phyloP scores from a whole-genome alignment of 1,284 basidiomycete genomes.

The Trichosporon inkin region DNA sequence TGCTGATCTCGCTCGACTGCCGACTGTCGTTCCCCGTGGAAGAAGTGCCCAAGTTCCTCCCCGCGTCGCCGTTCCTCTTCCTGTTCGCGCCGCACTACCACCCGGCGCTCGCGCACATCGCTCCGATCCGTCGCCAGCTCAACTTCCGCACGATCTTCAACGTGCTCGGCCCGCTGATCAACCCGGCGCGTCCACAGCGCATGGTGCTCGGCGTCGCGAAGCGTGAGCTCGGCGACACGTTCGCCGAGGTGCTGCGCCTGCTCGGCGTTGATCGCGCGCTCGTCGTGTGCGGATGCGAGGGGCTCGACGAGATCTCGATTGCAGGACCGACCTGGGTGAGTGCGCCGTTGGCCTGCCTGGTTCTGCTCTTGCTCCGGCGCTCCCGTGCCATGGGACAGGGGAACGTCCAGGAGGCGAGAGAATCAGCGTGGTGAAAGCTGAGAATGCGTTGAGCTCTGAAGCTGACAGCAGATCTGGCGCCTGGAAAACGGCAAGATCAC shows the following conservation, averaged over 20 bases:
- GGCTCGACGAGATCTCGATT: conserved; percentile 90
- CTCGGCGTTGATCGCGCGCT: conserved; percentile 70
- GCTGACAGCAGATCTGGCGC: conserved; percentile 51
- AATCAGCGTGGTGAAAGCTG: no score
- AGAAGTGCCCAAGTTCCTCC: conserved; percentile 56
- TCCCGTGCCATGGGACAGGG: no score
- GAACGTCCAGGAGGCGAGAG: no score
- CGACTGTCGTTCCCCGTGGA: conserved; percentile 66
- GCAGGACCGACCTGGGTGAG: conserved; percentile 77
- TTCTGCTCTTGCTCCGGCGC: no score
- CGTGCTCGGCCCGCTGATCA: conserved; percentile 88
- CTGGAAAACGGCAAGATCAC: conserved; percentile 51
- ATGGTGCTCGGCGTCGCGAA: conserved; percentile 91
- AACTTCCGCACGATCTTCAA: conserved; percentile 99
- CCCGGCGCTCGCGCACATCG: conserved; percentile 76
- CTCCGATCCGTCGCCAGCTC: conserved; percentile 76
- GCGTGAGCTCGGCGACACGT: conserved; percentile 74
- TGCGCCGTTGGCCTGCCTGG: no score
- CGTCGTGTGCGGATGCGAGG: conserved; percentile 90
- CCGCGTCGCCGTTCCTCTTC: conserved; percentile 74
- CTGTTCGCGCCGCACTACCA: conserved; percentile 93
- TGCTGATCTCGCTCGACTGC: conserved; percentile 81
- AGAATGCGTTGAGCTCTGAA: not conserved
- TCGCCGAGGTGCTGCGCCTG: conserved; percentile 66
- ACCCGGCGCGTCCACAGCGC: conserved; percentile 76